These are phyloP conservation scores for Fusarium guadeloupense DNA, from an alignment of 2,329 filamentous ascomycete species.

Conservation along the genomic window DNA sequence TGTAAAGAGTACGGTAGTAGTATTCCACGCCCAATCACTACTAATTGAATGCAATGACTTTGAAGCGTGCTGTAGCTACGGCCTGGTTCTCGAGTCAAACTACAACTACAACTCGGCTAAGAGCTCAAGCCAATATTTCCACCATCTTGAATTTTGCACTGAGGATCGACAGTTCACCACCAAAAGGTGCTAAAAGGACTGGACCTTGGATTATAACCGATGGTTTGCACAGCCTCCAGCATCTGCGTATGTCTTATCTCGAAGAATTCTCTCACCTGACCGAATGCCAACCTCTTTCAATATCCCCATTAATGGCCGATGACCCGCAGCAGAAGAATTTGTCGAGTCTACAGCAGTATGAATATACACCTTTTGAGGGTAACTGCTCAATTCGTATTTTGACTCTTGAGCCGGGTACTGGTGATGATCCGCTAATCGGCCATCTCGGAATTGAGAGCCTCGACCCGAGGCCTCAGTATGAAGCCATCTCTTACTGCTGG, in stretches of 20 bases:
- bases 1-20: background rate
- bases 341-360: constrained; percentile 13
- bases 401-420: constrained; percentile 44
- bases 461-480: constrained; percentile 40
- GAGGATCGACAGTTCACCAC: background rate
- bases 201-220: background rate
- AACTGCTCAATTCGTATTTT: constrained; percentile 45
- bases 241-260: background rate
- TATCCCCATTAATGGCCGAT: constrained; percentile 28
- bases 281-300: constrained; percentile 9
- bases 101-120: background rate
- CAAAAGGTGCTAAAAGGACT: constrained; percentile 16
- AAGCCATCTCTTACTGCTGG: constrained; percentile 52
- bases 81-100: background rate
- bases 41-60: constrained; percentile 7
- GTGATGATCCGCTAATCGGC: constrained; percentile 43
- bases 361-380: constrained; percentile 37
- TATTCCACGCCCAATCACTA: constrained; percentile 1
- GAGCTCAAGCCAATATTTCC: background rate
- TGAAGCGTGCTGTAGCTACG: background rate
- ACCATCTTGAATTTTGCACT: background rate
- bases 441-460: constrained; percentile 40
- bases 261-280: background rate
- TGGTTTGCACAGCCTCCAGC: background rate
- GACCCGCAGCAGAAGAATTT: background rate